Conservation (phyloP, 108 stramenopile genomes). For the Pseudonitzschia multiseries region DNA sequence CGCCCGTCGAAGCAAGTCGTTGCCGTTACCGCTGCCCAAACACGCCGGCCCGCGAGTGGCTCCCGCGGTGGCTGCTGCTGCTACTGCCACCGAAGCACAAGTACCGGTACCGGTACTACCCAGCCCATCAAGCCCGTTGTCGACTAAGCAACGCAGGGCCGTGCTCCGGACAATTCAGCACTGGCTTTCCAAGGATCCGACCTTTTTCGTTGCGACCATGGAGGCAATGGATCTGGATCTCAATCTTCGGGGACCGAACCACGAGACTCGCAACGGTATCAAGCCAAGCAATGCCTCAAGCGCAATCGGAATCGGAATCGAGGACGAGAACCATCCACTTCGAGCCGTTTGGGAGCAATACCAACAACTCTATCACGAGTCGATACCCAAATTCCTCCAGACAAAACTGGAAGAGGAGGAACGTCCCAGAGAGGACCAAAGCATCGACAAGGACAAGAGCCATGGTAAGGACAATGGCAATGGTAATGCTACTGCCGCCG, state of each 20-base stretch:
- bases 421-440: neutral
- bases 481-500: neutral
- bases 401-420: neutral
- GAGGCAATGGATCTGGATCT: slow-evolving; percentile 47
- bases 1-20: neutral
- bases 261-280: neutral
- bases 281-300: too few species aligned
- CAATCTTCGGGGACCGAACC: neutral
- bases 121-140: neutral
- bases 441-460: too few species aligned
- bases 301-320: neutral
- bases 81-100: slow-evolving; percentile 3
- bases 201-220: slow-evolving; percentile 48
- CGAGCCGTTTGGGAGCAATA: slow-evolving; percentile 39
- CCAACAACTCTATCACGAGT: slow-evolving; percentile 50
- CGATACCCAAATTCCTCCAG: slow-evolving; percentile 41
- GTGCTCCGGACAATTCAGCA: slow-evolving; percentile 22
- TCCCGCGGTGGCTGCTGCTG: neutral
- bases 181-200: slow-evolving; percentile 40
- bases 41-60: too few species aligned
- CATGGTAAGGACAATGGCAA: neutral
- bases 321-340: slow-evolving; percentile 11
- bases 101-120: neutral
- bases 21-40: neutral
- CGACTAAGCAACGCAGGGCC: slow-evolving; percentile 8